These are phyloP conservation scores for Fusarium clavum DNA, from an alignment of 2,329 filamentous ascomycete species.

Conservation along the genomic window DNA sequence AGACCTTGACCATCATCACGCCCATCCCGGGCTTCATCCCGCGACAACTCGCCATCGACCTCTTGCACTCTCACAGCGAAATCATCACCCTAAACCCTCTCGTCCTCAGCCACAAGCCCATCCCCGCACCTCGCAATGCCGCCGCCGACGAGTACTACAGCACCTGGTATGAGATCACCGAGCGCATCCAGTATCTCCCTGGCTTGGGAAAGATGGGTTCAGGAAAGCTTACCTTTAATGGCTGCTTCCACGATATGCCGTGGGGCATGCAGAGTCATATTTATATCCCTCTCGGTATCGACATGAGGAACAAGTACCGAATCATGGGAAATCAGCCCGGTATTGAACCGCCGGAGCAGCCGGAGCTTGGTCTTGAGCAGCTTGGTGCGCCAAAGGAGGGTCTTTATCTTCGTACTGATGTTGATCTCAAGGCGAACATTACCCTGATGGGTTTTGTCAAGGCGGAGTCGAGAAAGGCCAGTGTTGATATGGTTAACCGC, in stretches of 20 bases:
- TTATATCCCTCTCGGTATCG: constrained; percentile 74
- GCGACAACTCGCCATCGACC: constrained; percentile 77
- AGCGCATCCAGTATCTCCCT: constrained; percentile 76
- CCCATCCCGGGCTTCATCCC: constrained; percentile 77
- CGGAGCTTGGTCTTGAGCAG: constrained; percentile 69
- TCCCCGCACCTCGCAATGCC: constrained; percentile 74
- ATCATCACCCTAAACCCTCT: constrained; percentile 78
- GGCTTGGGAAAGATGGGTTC: constrained; percentile 74
- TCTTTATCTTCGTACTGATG: constrained; percentile 75
- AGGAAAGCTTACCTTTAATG: constrained; percentile 75
- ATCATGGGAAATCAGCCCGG: constrained; percentile 77
- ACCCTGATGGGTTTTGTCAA: constrained; percentile 74
- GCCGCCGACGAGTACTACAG: constrained; percentile 77
- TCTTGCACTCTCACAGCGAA: constrained; percentile 77
- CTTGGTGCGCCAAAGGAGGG: constrained; percentile 73
- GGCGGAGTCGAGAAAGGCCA: constrained; percentile 73
- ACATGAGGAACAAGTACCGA: constrained; percentile 75
- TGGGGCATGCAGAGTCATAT: constrained; percentile 79
- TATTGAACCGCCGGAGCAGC: constrained; percentile 68
- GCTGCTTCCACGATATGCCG: constrained; percentile 78
- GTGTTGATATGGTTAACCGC: constrained; percentile 74
- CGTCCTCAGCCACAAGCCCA: constrained; percentile 71
- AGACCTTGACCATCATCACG: constrained; percentile 75
- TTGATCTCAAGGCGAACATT: constrained; percentile 77
- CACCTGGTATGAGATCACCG: constrained; percentile 78